These are phyloP conservation scores for Colletotrichum ledebouriae DNA, from an alignment of 2,329 filamentous ascomycete genomes.

Conservation along the genomic window DNA sequence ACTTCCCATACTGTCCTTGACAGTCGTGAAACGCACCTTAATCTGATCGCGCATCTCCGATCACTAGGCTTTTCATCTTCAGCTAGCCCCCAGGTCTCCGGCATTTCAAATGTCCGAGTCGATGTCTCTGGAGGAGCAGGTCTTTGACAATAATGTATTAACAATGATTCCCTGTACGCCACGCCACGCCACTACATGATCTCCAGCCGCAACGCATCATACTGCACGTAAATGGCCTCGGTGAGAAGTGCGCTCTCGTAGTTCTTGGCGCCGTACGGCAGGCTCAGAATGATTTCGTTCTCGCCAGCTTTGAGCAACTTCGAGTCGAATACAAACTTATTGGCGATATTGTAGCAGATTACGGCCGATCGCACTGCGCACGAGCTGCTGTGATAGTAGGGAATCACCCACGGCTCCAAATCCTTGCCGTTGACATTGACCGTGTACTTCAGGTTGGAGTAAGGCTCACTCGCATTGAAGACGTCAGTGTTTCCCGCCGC, in stretches of 20 bases:
- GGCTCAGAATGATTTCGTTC: conserved; percentile 66
- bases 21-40: conserved; percentile 19
- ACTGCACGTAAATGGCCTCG: conserved; percentile 69
- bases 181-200: conserved; percentile 52
- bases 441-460: conserved; percentile 63
- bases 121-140: conserved; percentile 9
- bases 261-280: conserved; percentile 69
- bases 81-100: conserved; percentile 7
- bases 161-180: conserved; percentile 7
- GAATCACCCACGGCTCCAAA: conserved; percentile 65
- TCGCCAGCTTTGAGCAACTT: conserved; percentile 59
- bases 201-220: conserved; percentile 71
- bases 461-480: conserved; percentile 64
- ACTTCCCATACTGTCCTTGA: conserved; percentile 2
- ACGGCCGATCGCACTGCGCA: conserved; percentile 71
- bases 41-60: conserved; percentile 19
- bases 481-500: conserved; percentile 71
- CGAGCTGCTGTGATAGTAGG: conserved; percentile 69
- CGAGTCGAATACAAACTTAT: conserved; percentile 68
- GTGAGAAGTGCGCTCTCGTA: conserved; percentile 68
- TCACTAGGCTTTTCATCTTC: conserved; percentile 8
- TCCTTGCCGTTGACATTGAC: conserved; percentile 53
- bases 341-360: conserved; percentile 69
- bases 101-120: conserved; percentile 8
- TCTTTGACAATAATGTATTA: conserved; percentile 20